Evolutionary conservation across 345 rosid genomes (phyloP).

Genomic region (Lepidium africanum): DNA sequence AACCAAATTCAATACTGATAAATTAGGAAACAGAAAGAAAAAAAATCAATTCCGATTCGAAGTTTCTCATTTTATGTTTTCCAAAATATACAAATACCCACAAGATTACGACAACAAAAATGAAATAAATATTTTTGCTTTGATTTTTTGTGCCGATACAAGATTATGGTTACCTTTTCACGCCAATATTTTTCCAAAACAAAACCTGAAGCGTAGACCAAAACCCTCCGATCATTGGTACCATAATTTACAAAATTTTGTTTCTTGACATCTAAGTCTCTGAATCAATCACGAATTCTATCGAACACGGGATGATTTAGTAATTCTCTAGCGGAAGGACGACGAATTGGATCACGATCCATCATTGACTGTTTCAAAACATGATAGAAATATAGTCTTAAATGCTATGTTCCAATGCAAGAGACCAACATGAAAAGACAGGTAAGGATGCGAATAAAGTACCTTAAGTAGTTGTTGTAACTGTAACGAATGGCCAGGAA

Average conservation of each 20-base stretch:
- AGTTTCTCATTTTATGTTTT: background rate
- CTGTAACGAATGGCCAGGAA: constrained; percentile 81
- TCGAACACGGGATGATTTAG: constrained; percentile 61
- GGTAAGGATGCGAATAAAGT: background rate
- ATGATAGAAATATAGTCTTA: constrained; percentile 12
- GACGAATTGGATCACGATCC: constrained; percentile 62
- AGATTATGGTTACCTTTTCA: background rate
- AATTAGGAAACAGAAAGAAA: background rate
- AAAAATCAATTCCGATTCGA: background rate
- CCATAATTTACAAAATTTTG: constrained; percentile 22
- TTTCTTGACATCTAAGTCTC: background rate
- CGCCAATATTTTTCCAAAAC: background rate
- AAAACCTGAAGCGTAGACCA: background rate
- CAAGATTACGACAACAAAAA: background rate
- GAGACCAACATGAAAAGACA: background rate
- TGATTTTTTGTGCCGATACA: background rate
- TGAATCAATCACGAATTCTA: constrained; percentile 29
- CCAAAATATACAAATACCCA: constrained; percentile 1
- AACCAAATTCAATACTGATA: too few species aligned
- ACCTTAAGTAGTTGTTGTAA: constrained; percentile 93
- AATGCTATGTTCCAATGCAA: background rate
- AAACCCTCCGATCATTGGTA: background rate
- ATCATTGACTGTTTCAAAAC: constrained; percentile 57
- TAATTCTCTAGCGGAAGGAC: constrained; percentile 66
- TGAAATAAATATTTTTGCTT: background rate